A percentile compares a stretch with the other conserved stretches of the same genome.
Conservation (phyloP, 208 protist species). For the Trypanosoma theileri region DNA sequence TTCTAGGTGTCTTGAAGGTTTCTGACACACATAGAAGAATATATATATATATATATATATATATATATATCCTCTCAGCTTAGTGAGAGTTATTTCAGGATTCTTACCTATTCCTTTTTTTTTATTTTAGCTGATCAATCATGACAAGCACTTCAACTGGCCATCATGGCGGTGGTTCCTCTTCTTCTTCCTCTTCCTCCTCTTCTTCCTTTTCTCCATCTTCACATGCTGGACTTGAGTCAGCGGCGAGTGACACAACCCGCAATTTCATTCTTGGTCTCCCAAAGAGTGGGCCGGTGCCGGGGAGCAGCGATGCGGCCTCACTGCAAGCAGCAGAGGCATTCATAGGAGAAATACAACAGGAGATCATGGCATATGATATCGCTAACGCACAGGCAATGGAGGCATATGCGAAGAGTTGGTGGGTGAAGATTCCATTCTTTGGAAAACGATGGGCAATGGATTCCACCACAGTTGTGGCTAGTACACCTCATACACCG, state of each 20-base stretch:
- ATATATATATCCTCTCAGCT: not conserved
- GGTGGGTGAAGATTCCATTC: constrained; percentile 59
- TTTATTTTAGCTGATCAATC: too few relatives aligned
- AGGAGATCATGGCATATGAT: constrained; percentile 80
- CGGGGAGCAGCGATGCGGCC: constrained; percentile 56
- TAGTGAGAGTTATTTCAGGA: constrained; percentile 3
- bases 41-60: constrained; percentile 23
- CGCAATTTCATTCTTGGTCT: constrained; percentile 76
- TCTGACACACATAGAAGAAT: not conserved
- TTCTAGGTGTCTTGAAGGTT: too few relatives aligned
- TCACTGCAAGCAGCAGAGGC: constrained; percentile 75
- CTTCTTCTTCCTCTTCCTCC: too few relatives aligned
- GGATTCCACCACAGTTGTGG: too few relatives aligned
- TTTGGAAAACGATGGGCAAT: constrained; percentile 42
- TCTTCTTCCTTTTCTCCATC: too few relatives aligned
- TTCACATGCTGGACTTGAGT: constrained; percentile 25
- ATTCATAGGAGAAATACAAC: constrained; percentile 77
- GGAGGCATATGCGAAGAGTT: constrained; percentile 59
- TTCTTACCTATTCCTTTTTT: constrained; percentile 1
- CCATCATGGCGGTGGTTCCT: not conserved
- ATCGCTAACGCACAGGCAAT: constrained; percentile 80
- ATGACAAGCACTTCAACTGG: not conserved
- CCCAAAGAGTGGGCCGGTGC: constrained; percentile 52
- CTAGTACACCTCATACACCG: too few relatives aligned
- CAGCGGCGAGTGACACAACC: constrained; percentile 56